A percentile compares a stretch with the other conserved stretches of the same genome.
Conservation (phyloP, 1,284 basidiomycete genomes). For the Fomes fomentarius region DNA sequence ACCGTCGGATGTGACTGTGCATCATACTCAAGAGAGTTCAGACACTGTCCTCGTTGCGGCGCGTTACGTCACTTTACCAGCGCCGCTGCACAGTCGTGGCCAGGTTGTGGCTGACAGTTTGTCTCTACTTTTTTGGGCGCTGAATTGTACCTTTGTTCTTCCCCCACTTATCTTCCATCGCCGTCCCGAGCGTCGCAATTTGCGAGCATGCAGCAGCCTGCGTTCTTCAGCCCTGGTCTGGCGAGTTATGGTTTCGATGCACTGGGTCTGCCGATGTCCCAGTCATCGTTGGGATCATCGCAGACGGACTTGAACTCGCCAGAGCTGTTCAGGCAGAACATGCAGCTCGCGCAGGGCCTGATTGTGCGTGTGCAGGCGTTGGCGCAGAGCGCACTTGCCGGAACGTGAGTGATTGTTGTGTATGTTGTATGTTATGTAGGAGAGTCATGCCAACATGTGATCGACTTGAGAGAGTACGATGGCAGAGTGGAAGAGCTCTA, state of each 20-base stretch:
- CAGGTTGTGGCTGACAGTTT: too few species aligned
- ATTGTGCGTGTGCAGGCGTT: constrained; percentile 46
- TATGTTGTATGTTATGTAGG: too few species aligned
- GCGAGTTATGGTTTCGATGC: constrained; percentile 11
- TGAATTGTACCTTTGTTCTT: background rate
- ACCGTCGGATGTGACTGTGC: too few species aligned
- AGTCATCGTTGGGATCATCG: constrained; percentile 6
- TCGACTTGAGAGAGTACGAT: background rate
- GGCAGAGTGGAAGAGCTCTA: background rate
- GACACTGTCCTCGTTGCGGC: too few species aligned
- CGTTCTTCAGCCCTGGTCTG: constrained; percentile 7
- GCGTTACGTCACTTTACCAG: too few species aligned
- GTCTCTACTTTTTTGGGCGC: too few species aligned
- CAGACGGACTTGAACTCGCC: constrained; percentile 53
- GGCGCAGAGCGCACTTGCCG: constrained; percentile 47
- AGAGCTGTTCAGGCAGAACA: constrained; percentile 56
- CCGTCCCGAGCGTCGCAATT: too few species aligned
- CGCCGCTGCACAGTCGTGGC: too few species aligned
- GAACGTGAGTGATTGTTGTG: constrained; percentile 46
- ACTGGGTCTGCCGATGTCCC: constrained; percentile 1
- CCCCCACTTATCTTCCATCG: background rate
- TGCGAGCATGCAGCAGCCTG: background rate
- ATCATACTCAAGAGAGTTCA: too few species aligned
- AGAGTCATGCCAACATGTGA: too few species aligned
- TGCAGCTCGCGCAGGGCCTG: constrained; percentile 48